These are phyloP conservation scores for Claviceps maximensis DNA, from an alignment of 2,329 filamentous ascomycete species.

Conservation along the genomic window DNA sequence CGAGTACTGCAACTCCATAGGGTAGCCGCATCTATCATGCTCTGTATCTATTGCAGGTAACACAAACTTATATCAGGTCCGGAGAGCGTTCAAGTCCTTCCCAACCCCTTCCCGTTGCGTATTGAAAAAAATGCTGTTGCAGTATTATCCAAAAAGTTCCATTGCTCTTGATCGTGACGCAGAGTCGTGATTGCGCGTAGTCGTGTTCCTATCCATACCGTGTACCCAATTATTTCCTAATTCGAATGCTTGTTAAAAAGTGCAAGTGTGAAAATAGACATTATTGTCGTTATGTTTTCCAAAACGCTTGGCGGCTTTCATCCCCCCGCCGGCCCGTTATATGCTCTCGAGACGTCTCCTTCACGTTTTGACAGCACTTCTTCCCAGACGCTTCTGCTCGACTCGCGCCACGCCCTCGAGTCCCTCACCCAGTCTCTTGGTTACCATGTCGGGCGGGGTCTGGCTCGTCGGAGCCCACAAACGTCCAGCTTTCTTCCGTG, in stretches of 20 bases:
- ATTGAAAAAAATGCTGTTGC: background rate
- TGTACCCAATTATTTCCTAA: background rate
- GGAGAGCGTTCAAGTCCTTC: background rate
- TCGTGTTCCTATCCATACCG: background rate
- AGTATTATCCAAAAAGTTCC: background rate
- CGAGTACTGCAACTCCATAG: background rate
- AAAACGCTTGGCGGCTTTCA: background rate
- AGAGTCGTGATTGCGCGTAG: background rate
- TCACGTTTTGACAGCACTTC: slow-evolving; percentile 7
- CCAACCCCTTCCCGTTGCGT: background rate
- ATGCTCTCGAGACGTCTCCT: background rate
- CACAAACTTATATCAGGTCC: background rate
- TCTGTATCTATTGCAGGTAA: background rate
- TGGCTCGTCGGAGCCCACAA: slow-evolving; percentile 51
- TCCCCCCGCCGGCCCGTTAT: too few species aligned
- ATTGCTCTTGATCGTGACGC: background rate
- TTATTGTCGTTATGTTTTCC: background rate
- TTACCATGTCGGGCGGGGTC: slow-evolving; percentile 31
- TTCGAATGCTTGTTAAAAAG: background rate
- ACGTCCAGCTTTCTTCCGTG: slow-evolving; percentile 79
- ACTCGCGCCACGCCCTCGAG: slow-evolving; percentile 11
- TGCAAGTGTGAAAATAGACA: background rate
- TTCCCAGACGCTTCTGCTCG: slow-evolving; percentile 13
- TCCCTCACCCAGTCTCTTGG: slow-evolving; percentile 26
- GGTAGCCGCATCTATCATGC: background rate